Conservation (phyloP, 2,329 filamentous ascomycete species). For the Lachnellula cervina region DNA sequence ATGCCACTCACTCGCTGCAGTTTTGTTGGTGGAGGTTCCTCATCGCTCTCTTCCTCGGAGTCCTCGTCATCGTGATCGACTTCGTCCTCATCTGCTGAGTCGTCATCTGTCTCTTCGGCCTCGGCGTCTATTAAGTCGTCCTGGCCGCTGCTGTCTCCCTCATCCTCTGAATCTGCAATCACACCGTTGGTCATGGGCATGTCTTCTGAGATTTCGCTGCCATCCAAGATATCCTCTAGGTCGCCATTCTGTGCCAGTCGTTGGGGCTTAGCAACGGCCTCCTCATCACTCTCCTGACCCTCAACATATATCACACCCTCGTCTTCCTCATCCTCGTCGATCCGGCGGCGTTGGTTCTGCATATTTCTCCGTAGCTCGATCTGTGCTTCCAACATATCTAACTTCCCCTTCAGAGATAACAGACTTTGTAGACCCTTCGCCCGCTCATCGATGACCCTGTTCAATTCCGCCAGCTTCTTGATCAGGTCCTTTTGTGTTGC, state of each 20-base stretch:
- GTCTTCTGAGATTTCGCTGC: slow-evolving; percentile 32
- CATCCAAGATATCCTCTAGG: slow-evolving; percentile 23
- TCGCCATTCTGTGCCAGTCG: slow-evolving; percentile 18
- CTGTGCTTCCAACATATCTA: slow-evolving; percentile 91
- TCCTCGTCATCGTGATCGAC: slow-evolving; percentile 42
- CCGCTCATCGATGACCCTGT: slow-evolving; percentile 82
- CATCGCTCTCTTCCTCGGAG: slow-evolving; percentile 40
- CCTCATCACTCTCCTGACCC: slow-evolving; percentile 57
- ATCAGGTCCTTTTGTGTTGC: slow-evolving; percentile 81
- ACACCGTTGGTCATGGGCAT: slow-evolving; percentile 40
- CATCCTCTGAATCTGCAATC: slow-evolving; percentile 44
- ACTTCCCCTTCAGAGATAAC: slow-evolving; percentile 85
- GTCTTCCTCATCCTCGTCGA: slow-evolving; percentile 42
- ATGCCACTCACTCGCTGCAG: slow-evolving; percentile 21
- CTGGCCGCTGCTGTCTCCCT: slow-evolving; percentile 39
- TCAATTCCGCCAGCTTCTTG: slow-evolving; percentile 70
- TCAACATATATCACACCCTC: slow-evolving; percentile 80
- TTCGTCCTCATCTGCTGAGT: slow-evolving; percentile 38
- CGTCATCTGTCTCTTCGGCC: slow-evolving; percentile 40
- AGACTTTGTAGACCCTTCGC: slow-evolving; percentile 77
- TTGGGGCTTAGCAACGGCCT: slow-evolving; percentile 46
- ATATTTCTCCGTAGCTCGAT: slow-evolving; percentile 72
- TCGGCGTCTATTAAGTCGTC: slow-evolving; percentile 46
- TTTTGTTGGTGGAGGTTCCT: slow-evolving; percentile 30
- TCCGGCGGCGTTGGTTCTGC: slow-evolving; percentile 42